Evolutionary conservation across 2,329 filamentous ascomycete genomes (phyloP), one percentile per base, ranked within the genome.

Genomic region (Epichloe typhina): DNA sequence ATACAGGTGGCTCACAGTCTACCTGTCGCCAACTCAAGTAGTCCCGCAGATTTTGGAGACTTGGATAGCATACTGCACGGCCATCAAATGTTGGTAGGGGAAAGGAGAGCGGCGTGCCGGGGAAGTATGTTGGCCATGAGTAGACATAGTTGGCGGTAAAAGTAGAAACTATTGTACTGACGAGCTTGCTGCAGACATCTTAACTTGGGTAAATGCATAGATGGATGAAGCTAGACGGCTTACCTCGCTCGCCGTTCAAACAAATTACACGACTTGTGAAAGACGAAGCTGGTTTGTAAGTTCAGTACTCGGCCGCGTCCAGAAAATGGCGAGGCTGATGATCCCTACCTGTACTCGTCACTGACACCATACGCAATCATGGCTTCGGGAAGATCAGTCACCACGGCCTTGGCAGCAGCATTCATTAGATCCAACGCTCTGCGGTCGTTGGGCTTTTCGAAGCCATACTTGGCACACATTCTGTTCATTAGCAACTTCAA

Each of bases 1-100:
- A 4, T 15, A 5, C 23, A 13, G 7, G 15, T 21, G 23, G 49
- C 83, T 66, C 65, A 93, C 93, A 97, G 66, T 98, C 93, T 42
- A 87, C 93, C 67, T 98, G 93, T 59, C 93, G 79, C 93, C 93
- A 98, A 64, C 86, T 90, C 75, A 98, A 81, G 66, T 98, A 98
- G 69, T 98, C 93, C 26, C 90, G 77, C 57, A 98, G 68, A 64
- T 95, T 94, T 59, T 78, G 75, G 6, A 85, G 75, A 51, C 79
- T 86, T 0, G 93, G 93, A 68, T 97, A 98, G 63, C 84, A 82
- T 3, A 98, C 89, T 15, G 89, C 89, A 47, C 93, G 76, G 0
- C 90, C 91, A 66, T 98, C 93, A 62, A 98, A 98, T 5, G 85
- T 91, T 1, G 93, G 93, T 12, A 95, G 70, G 4, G 88, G 86